Percentiles rank a stretch among this genome's conserved stretches.
Conservation (phyloP, 306 rosid species). For the Glycine latifolia region DNA sequence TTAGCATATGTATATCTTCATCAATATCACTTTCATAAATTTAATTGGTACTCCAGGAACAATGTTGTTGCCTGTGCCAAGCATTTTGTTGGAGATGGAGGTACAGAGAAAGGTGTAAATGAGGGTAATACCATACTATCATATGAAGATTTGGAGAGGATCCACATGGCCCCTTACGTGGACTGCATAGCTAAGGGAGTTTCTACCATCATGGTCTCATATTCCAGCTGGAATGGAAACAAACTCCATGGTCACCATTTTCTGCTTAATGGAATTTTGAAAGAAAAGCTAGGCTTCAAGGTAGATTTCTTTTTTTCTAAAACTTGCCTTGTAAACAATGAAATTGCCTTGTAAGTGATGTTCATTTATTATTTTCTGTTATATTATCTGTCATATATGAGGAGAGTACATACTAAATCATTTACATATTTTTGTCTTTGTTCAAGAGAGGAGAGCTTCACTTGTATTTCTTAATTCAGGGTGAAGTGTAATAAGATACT, state of each 20-base stretch:
- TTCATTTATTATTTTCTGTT: conserved; percentile 9
- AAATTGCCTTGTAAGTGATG: neutral
- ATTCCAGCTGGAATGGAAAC: conserved; percentile 83
- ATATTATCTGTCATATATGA: conserved; percentile 4
- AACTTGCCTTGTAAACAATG: neutral
- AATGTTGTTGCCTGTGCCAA: conserved; percentile 80
- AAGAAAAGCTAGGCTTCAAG: conserved; percentile 77
- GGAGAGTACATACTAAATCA: neutral
- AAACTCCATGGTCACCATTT: conserved; percentile 64
- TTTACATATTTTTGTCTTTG: conserved; percentile 9
- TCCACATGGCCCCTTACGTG: conserved; percentile 78
- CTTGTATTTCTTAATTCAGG: neutral
- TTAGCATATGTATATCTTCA: neutral
- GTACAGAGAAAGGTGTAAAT: conserved; percentile 72
- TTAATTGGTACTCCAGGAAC: conserved; percentile 59
- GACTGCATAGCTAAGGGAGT: conserved; percentile 78
- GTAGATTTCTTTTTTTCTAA: conserved; percentile 44
- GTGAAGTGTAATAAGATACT: conserved; percentile 1
- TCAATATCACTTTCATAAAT: conserved; percentile 14
- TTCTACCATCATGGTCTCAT: conserved; percentile 83
- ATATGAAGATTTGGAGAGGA: conserved; percentile 72
- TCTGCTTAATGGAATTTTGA: conserved; percentile 73
- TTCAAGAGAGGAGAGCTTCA: neutral
- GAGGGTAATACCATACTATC: conserved; percentile 77
- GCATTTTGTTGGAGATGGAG: conserved; percentile 94